A percentile compares a stretch with the other conserved stretches of the same genome.
These are phyloP conservation scores for Pharnaceum exiguum DNA, from an alignment of 148 eudicot genomes.

Conservation along the genomic window DNA sequence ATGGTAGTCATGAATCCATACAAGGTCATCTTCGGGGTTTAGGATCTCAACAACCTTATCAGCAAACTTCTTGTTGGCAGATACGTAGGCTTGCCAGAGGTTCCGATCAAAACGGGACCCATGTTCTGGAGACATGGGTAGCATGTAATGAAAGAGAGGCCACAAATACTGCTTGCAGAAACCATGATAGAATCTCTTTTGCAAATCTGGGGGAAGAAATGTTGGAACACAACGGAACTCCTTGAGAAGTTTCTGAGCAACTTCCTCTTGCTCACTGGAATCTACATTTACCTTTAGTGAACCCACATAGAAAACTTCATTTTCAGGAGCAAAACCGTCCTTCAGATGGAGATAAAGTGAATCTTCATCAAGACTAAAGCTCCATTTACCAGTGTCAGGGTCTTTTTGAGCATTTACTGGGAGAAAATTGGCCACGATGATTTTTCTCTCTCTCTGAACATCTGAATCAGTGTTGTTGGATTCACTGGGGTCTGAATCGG, in stretches of 20 bases:
- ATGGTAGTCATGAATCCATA: constrained; percentile 83
- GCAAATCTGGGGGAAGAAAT: constrained; percentile 54
- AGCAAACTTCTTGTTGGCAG: constrained; percentile 67
- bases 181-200: constrained; percentile 55
- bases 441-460: constrained; percentile 30
- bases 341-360: constrained; percentile 51
- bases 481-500: constrained; percentile 26
- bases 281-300: constrained; percentile 54
- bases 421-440: constrained; percentile 61
- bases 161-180: constrained; percentile 75
- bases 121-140: constrained; percentile 58
- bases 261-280: constrained; percentile 50
- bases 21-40: constrained; percentile 57
- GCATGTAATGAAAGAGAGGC: constrained; percentile 83
- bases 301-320: constrained; percentile 56
- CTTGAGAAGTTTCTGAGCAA: constrained; percentile 49
- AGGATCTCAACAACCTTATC: constrained; percentile 54
- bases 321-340: constrained; percentile 55
- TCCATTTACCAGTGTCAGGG: constrained; percentile 37
- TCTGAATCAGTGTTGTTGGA: constrained; percentile 25
- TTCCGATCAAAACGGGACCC: constrained; percentile 51
- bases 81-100: constrained; percentile 71
- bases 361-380: constrained; percentile 55
- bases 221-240: constrained; percentile 70
- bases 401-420: constrained; percentile 54